Base-by-base conservation (phyloP, 2,329 filamentous ascomycete species). In the Endocalyx cinctus region DNA sequence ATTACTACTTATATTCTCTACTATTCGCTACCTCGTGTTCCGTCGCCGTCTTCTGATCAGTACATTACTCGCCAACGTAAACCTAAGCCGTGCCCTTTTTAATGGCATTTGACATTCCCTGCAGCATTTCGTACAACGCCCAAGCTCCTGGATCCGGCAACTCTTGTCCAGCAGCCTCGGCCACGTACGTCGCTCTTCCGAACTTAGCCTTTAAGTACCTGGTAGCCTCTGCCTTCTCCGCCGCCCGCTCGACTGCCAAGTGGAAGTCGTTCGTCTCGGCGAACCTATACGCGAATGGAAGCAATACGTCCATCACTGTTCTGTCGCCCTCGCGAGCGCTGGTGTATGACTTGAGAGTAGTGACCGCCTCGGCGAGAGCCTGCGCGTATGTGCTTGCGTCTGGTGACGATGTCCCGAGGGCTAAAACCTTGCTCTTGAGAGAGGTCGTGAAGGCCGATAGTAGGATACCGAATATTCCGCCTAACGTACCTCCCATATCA, bases 171-270 rank as follows among this genome's bases (percentile, higher is more conserved):
- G 46, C 41, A 3, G 50, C 48, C 28, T 55, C 52, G 2, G 46
- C 48, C 2, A 56, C 51, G 19, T 56, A 56, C 4, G 50, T 48
- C 2, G 54, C 52, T 1, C 52, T 41, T 2, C 52, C 51, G 27
- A 57, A 53, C 26, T 41, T 43, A 2, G 52, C 44, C 32, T 52
- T 51, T 26, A 57, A 38, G 29, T 44, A 47, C 4, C 40, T 41
- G 3, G 51, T 55, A 0, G 41, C 51, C 36, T 55, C 50, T 4
- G 53, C 53, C 41, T 53, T 55, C n/a, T 52, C 45, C 5, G 36
- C 38, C 4, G 53, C 51, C 2, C 50, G 43, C 17, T 38, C 36
- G 15, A 44, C 79, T 75, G 40, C 79, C 11, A 33, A 33, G 14
- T 30, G 27, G 19, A 48, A 41, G 28, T 46, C 37, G 12, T 22